Evolutionary conservation across 495 filamentous ascomycete species (phyloP), one percentile per base, ranked within the genome.

Genomic region (Apiosordaria backusii): DNA sequence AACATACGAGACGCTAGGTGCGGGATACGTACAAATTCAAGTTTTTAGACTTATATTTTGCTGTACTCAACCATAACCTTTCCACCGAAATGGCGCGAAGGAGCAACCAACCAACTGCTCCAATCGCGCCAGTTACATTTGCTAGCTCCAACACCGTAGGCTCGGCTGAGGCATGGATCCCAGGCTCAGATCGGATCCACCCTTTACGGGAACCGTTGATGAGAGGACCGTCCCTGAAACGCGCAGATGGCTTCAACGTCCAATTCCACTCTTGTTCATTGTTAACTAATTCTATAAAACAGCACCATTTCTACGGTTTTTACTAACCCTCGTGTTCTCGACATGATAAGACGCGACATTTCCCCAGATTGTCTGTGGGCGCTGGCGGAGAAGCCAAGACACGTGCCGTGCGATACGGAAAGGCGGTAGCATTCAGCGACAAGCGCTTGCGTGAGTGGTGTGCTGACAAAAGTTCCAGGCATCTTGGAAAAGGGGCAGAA

Each of bases 161-260:
- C n/a, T n/a, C n/a, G n/a, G n/a, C n/a, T n/a, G n/a, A n/a, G 35
- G 16, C 52, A 55, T 55, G 52, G 52, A 55, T 55, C 52, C 52
- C 52, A 21, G 3, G 52, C 4, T 18, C 5, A 55, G n/a, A 55
- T 0, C 52, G 7, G 22, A 5, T 22, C 52, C 52, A 55, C 52
- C 52, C 10, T 50, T n/a, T 55, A 6, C 52, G 52, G 52, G 52
- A 23, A 55, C 52, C 52, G 52, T 55, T 55, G 52, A 55, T 55
- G n/a, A 55, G 22, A 7, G 40, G 52, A 23, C 52, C 9, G 52
- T 55, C 22, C 52, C 52, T 55, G 52, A 55, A 55, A 55, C 52
- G 22, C n/a, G 18, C 52, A 55, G 22, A 19, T 55, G 22, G 52
- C 16, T 23, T 55, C n/a, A 19, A 19, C 22, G 52, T 21, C 52